Base-by-base conservation (phyloP, 192 early-diverging fungal species). In the Coemansia sp. region DNA sequence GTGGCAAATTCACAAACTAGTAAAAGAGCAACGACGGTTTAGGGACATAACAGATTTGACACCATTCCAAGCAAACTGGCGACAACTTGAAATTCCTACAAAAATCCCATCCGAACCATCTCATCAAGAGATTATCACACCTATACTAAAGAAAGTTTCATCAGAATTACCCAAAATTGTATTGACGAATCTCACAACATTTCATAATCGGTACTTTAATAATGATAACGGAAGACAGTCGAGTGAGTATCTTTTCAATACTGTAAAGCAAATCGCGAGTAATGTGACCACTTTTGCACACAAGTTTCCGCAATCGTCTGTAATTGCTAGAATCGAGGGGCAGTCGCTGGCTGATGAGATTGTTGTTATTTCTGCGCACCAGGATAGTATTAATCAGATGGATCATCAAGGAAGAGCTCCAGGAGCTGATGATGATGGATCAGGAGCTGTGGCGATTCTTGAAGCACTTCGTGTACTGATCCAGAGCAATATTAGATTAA, bases 361-460 rank as follows among this genome's bases (percentile, higher is more conserved):
- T 6, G 88, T 93, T 1, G 83, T 97, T 81, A 64, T 97, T 19
- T 85, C 85, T n/a, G 93, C 93, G 21, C 95, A 97, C 71, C 90
- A 92, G 64, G 94, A 96, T 47, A 89, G 88, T 25, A 81, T 93
- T 25, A 94, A 94, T 65, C 81, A 84, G 68, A 87, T 83, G 79
- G 81, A 90, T 28, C 93, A 92, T 19, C 28, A 21, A 2, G 90
- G 91, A 16, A 75, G 86, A 19, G 71, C 89, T 5, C 94, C 94
- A 18, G 91, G 90, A 38, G 88, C 87, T 56, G 75, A 80, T 49
- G 94, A 96, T 64, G 91, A 96, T 76, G 94, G 94, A 28, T 89
- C 88, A 49, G 95, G 95, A 8, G 88, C 85, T 7, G 84, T 86
- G 4, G 92, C 93, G 18, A 91, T 93, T 60, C 73, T 94, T 21